Percentiles rank a stretch among this genome's conserved stretches.
These are phyloP conservation scores for Monoraphidium neglectum DNA, from an alignment of 139 green algal genomes.

Conservation along the genomic window DNA sequence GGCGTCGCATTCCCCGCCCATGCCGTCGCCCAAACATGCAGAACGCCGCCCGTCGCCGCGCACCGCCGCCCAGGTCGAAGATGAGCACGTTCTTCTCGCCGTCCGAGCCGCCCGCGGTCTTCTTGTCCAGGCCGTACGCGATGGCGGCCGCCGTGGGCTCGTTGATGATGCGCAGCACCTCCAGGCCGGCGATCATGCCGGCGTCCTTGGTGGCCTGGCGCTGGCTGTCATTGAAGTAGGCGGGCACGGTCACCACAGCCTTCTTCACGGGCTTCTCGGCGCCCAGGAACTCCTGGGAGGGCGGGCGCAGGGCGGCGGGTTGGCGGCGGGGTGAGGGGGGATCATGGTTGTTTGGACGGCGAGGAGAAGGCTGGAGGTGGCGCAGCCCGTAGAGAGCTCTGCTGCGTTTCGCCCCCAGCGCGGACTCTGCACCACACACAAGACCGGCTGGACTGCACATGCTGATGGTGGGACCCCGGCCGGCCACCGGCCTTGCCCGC, in stretches of 20 bases:
- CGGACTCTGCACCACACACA: no score
- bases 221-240: slow-evolving; percentile 99
- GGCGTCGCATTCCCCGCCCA: no score
- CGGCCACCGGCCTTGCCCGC: no score
- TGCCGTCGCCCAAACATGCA: no score
- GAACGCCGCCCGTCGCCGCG: no score
- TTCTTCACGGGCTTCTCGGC: slow-evolving; percentile 57
- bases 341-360: no score
- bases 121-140: slow-evolving; percentile 84
- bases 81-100: slow-evolving; percentile 91
- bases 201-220: slow-evolving; percentile 99
- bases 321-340: no score
- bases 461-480: no score
- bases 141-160: slow-evolving; percentile 96
- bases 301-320: no score
- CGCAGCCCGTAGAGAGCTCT: no score
- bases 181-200: slow-evolving; percentile 91
- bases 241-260: slow-evolving; percentile 95
- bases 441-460: no score
- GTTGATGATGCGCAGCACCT: slow-evolving; percentile 98
- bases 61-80: slow-evolving; percentile 97
- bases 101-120: slow-evolving; percentile 39
- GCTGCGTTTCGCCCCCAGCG: slow-evolving; percentile 66
- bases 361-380: no score
- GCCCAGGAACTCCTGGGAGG: neutral